phyloP scores from a whole-genome alignment of 768 basidiomycete genomes.

The Termitomyces sp. region DNA sequence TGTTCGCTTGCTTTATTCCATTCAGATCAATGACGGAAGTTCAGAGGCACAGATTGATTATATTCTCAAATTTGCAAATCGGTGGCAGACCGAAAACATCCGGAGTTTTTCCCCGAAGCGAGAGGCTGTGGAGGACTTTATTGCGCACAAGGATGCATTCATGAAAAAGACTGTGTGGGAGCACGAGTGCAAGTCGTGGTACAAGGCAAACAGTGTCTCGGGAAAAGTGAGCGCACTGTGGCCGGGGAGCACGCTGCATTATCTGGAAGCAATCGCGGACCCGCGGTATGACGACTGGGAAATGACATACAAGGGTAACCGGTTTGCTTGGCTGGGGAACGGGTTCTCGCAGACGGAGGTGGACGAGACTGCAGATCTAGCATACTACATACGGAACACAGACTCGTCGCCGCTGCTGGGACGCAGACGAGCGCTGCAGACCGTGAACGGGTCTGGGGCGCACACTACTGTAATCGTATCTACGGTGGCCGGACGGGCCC shows the following conservation, averaged over 20 bases:
- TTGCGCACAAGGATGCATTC: slow-evolving; percentile 24
- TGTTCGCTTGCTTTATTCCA: not conserved
- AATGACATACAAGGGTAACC: slow-evolving; percentile 26
- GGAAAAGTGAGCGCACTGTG: slow-evolving; percentile 28
- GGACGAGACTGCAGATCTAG: slow-evolving; percentile 25
- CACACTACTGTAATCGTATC: not conserved
- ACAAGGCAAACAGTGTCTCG: slow-evolving; percentile 21
- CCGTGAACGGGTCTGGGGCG: slow-evolving; percentile 8
- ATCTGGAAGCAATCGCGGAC: slow-evolving; percentile 25
- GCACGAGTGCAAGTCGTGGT: slow-evolving; percentile 27
- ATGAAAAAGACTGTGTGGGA: slow-evolving; percentile 29
- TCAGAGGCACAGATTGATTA: slow-evolving; percentile 28
- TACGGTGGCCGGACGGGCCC: not conserved
- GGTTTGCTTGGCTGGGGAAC: slow-evolving; percentile 29
- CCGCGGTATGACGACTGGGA: slow-evolving; percentile 31
- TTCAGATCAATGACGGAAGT: not conserved
- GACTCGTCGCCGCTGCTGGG: slow-evolving; percentile 10
- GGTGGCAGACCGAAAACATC: slow-evolving; percentile 31
- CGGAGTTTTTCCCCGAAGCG: slow-evolving; percentile 27
- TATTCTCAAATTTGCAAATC: slow-evolving; percentile 25
- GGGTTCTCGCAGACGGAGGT: slow-evolving; percentile 27
- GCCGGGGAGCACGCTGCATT: slow-evolving; percentile 31
- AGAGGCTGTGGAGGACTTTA: slow-evolving; percentile 28
- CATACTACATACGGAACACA: slow-evolving; percentile 21
- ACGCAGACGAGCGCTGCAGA: slow-evolving; percentile 8